phyloP scores from a whole-genome alignment of 345 rosid genomes.

The Rubroshorea leprosula region DNA sequence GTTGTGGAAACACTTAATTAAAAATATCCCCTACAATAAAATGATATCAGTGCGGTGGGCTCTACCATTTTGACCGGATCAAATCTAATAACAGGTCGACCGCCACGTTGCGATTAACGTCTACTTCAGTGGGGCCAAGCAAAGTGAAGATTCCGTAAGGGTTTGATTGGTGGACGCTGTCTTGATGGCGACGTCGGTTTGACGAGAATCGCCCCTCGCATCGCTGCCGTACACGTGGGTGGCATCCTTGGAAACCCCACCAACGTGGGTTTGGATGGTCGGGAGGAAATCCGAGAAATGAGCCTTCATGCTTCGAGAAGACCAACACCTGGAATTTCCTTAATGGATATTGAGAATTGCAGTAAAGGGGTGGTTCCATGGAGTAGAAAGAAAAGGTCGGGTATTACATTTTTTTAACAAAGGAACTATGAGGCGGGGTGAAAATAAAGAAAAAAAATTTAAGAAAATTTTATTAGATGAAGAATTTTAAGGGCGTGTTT shows the following conservation, averaged over 20 bases:
- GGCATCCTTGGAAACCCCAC: conserved; percentile 7
- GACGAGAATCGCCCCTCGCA: background rate
- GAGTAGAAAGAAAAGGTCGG: no score
- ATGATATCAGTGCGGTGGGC: no score
- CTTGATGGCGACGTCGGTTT: conserved; percentile 13
- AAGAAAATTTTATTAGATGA: no score
- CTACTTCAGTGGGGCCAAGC: conserved; percentile 20
- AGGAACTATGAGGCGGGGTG: no score
- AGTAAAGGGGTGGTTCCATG: no score
- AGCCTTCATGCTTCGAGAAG: conserved; percentile 5
- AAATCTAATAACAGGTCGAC: conserved; percentile 4
- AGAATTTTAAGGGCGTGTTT: no score
- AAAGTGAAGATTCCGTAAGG: conserved; percentile 11
- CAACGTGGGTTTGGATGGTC: conserved; percentile 22
- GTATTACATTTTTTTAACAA: no score
- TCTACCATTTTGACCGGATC: conserved; percentile 15
- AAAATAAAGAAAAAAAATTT: no score
- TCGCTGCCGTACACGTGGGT: conserved; percentile 23
- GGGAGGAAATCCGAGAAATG: conserved; percentile 11
- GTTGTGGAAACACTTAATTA: no score
- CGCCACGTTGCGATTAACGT: conserved; percentile 23
- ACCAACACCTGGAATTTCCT: conserved; percentile 12
- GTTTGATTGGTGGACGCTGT: conserved; percentile 22
- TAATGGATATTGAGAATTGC: no score
- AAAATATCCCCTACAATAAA: no score